Conservation (phyloP, 176 grass and related monocot species). For the Oryza punctata region DNA sequence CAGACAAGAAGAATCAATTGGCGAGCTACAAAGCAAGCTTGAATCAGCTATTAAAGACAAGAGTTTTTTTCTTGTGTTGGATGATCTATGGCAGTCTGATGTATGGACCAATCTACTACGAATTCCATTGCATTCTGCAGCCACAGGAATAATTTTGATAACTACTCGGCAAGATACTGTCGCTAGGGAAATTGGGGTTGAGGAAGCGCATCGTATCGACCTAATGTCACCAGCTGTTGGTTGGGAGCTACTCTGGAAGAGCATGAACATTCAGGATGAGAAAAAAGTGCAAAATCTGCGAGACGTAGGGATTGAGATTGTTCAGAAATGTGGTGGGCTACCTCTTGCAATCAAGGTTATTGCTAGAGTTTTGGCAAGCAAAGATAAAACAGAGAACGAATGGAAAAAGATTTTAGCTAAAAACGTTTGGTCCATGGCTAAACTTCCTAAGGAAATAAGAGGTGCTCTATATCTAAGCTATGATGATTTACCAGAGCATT, state of each 20-base stretch:
- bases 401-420: slow-evolving; percentile 38
- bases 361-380: slow-evolving; percentile 3
- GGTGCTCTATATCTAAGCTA: background rate
- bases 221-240: background rate
- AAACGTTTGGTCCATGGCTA: slow-evolving; percentile 15
- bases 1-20: background rate
- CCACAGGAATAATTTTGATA: slow-evolving; percentile 2
- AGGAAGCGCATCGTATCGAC: slow-evolving; percentile 29
- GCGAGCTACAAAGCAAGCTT: slow-evolving; percentile 15
- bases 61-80: slow-evolving; percentile 40
- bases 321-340: slow-evolving; percentile 4
- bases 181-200: background rate
- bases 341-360: slow-evolving; percentile 48
- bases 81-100: background rate
- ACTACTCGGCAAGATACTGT: slow-evolving; percentile 31
- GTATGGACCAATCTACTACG: slow-evolving; percentile 24
- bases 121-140: background rate
- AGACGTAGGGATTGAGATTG: background rate
- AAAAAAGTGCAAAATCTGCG: slow-evolving; percentile 20
- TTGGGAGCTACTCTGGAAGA: slow-evolving; percentile 39
- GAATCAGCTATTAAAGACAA: background rate
- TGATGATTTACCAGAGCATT: slow-evolving; percentile 18
- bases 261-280: background rate
- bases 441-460: slow-evolving; percentile 13
- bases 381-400: background rate